These are phyloP conservation scores for Quercus agrifolia DNA, from an alignment of 306 rosid genomes.

Conservation along the genomic window DNA sequence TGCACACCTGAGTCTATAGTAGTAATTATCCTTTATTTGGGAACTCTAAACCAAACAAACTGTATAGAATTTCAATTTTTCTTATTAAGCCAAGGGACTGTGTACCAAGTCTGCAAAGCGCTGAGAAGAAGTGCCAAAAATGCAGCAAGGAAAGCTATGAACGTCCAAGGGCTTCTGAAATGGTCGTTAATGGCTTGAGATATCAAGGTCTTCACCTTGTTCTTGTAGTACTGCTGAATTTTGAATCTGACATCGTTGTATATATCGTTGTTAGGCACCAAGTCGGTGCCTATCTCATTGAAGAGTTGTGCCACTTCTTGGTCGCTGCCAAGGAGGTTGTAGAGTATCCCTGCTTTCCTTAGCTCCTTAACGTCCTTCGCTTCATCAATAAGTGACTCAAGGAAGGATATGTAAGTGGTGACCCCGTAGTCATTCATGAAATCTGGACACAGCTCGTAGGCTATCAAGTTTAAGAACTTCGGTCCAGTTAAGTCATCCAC, in stretches of 20 bases:
- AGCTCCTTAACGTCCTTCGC: constrained; percentile 23
- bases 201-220: constrained; percentile 21
- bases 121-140: background rate
- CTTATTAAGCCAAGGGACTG: background rate
- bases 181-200: constrained; percentile 1
- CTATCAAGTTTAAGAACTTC: constrained; percentile 25
- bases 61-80: no score
- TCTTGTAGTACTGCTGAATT: background rate
- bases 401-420: constrained; percentile 20
- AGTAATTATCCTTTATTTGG: no score
- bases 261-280: background rate
- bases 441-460: constrained; percentile 42
- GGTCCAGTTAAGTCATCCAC: constrained; percentile 7
- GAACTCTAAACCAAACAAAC: no score
- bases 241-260: fast-evolving
- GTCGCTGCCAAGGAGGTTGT: constrained; percentile 35
- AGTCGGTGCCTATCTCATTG: constrained; percentile 22
- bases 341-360: constrained; percentile 11
- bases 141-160: constrained; percentile 11
- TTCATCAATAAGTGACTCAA: constrained; percentile 40
- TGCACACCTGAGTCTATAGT: no score
- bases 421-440: constrained; percentile 19
- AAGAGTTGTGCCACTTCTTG: constrained; percentile 36
- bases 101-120: background rate
- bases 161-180: constrained; percentile 33